phyloP scores from a whole-genome alignment of 768 basidiomycete species.

The Suillus subluteus region DNA sequence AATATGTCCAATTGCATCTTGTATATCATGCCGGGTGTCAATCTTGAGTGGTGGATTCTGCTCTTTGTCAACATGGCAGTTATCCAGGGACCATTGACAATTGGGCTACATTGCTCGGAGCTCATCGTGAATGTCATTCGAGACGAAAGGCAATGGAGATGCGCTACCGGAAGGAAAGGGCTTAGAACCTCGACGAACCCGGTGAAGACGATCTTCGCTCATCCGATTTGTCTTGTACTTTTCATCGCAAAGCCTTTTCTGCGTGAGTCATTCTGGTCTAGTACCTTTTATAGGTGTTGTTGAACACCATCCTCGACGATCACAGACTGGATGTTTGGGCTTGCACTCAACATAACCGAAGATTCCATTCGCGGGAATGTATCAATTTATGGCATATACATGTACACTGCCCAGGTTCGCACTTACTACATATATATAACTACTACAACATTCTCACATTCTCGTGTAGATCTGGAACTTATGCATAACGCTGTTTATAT shows the following conservation, averaged over 20 bases:
- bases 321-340: constrained; percentile 37
- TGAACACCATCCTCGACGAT: neutral
- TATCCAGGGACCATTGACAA: constrained; percentile 33
- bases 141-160: constrained; percentile 32
- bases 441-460: neutral
- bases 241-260: constrained; percentile 27
- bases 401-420: constrained; percentile 32
- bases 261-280: constrained; percentile 22
- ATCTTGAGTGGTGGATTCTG: constrained; percentile 21
- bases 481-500: constrained; percentile 22
- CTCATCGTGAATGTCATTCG: constrained; percentile 32
- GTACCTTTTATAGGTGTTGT: neutral
- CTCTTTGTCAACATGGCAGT: constrained; percentile 29
- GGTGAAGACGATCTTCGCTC: constrained; percentile 25
- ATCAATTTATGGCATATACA: neutral
- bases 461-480: constrained; percentile 30
- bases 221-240: constrained; percentile 19
- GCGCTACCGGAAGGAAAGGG: constrained; percentile 22
- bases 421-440: neutral
- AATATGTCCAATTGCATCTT: constrained; percentile 19
- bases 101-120: constrained; percentile 34
- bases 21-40: neutral
- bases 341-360: constrained; percentile 11
- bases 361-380: no score
- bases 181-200: constrained; percentile 22